Evolutionary conservation across 768 basidiomycete genomes (phyloP), one percentile per base, ranked within the genome.

Genomic region (Russula lepida): DNA sequence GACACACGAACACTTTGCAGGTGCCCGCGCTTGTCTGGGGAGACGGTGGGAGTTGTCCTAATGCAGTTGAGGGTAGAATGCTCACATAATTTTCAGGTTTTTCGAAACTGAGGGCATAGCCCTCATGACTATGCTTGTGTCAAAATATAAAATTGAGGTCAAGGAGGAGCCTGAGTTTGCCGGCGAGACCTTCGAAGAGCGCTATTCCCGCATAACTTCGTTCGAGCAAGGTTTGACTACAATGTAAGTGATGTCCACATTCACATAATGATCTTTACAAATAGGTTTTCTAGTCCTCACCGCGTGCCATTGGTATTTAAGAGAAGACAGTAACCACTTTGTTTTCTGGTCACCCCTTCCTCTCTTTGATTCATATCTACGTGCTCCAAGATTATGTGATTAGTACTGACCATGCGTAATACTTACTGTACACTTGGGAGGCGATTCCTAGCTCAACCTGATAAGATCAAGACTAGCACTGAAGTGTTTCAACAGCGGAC

Each of bases 31-130:
- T 13, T 69, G 68, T 57, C 25, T 68, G 27, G 68, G 68, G 15
- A 54, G 67, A 44, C 59, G 67, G 66, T 64, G 13, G 21, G 60
- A 33, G 21, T 17, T 43, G 17, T n/a, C n/a, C n/a, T n/a, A n/a
- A n/a, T 58, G 23, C 35, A 48, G 28, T 43, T 15, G 6, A 46
- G 6, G 27, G 21, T 13, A 13, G 19, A 2, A 13, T 35, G 43
- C n/a, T 1, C 32, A 57, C 25, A 60, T 19, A 12, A 0, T 0
- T 52, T 19, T 12, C 54, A 80, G 78, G 64, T 81, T 81, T 64
- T 75, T 74, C 30, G 81, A 83, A 68, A 78, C 77, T 0, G 78
- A 81, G 63, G 77, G 73, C 35, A 71, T 80, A 46, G 79, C 77
- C 0, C 72, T 76, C 50, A 67, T 83, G 32, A 77, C 78, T 4